Conservation (phyloP, 1,284 basidiomycete genomes). For the Puccinia horiana region DNA sequence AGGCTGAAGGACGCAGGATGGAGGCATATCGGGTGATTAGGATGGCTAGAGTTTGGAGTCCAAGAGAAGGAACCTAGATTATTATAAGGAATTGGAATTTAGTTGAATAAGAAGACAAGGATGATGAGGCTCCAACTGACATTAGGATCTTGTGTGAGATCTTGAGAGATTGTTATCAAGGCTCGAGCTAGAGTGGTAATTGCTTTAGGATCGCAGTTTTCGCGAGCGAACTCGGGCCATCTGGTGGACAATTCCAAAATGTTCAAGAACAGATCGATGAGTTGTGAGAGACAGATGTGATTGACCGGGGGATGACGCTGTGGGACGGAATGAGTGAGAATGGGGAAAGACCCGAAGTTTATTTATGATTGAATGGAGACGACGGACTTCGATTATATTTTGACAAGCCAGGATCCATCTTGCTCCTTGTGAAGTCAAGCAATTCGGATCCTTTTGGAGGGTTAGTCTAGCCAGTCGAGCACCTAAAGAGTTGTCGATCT, state of each 20-base stretch:
- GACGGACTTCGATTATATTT: constrained; percentile 1
- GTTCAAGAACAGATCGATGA: not conserved
- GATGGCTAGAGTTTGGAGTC: not conserved
- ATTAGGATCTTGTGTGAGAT: not conserved
- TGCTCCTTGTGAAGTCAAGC: not conserved
- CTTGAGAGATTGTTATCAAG: constrained; percentile 7
- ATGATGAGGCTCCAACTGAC: not conserved
- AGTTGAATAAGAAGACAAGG: not conserved
- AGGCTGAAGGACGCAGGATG: not conserved
- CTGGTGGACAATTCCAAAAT: constrained; percentile 10
- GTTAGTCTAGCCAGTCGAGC: constrained; percentile 10
- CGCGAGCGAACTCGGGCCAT: constrained; percentile 9
- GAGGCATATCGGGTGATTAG: constrained; percentile 28
- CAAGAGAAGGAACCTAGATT: constrained; percentile 7
- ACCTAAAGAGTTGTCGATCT: not conserved
- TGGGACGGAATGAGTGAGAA: not conserved
- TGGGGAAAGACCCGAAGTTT: not conserved
- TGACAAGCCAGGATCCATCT: constrained; percentile 16
- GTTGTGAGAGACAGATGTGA: not conserved
- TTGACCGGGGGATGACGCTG: not conserved
- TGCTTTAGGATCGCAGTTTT: constrained; percentile 31
- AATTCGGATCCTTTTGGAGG: not conserved
- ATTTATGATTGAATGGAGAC: not conserved
- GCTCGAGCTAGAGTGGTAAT: not conserved
- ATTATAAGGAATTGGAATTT: not conserved